These are phyloP conservation scores for Geotrichum klebahnii DNA, from an alignment of 1,139 yeast genomes.

Conservation along the genomic window DNA sequence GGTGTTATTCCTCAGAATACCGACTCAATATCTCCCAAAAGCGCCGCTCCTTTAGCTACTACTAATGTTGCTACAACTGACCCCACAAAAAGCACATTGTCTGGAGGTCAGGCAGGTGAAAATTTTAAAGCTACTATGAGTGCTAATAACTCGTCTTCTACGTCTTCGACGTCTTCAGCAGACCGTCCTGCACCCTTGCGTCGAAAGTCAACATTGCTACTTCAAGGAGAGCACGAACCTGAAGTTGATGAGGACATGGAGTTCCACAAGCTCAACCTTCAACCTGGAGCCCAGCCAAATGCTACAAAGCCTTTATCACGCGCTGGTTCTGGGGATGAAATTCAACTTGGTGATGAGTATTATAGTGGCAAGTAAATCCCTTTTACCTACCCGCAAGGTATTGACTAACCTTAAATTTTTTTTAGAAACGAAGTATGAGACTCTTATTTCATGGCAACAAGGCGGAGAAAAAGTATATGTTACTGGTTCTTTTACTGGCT, in stretches of 20 bases:
- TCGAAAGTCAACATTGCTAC: slow-evolving; percentile 30
- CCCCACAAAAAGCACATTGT: background rate
- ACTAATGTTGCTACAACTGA: background rate
- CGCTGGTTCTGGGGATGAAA: slow-evolving; percentile 43
- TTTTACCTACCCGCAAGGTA: slow-evolving; percentile 71
- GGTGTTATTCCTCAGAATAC: background rate
- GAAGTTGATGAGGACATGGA: slow-evolving; percentile 35
- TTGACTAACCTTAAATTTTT: too few relatives aligned
- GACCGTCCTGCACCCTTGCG: slow-evolving; percentile 7
- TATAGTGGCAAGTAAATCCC: slow-evolving; percentile 21
- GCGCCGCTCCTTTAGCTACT: background rate
- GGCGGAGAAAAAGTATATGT: slow-evolving; percentile 89
- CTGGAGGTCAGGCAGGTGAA: background rate
- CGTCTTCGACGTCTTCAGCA: background rate
- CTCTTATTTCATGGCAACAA: slow-evolving; percentile 87
- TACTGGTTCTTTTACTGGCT: slow-evolving; percentile 93
- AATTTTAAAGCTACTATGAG: slow-evolving; percentile 4
- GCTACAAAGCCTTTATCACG: slow-evolving; percentile 36
- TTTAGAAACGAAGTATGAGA: slow-evolving; percentile 56
- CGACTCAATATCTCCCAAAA: background rate
- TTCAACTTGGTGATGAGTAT: slow-evolving; percentile 34
- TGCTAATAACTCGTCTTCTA: background rate
- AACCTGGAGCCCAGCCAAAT: slow-evolving; percentile 25
- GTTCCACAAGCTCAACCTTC: slow-evolving; percentile 32
- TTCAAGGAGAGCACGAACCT: slow-evolving; percentile 29